Percentiles rank a stretch among this genome's conserved stretches.
phyloP scores from a whole-genome alignment of 2,329 filamentous ascomycete genomes.

The Claviceps fusiformis region DNA sequence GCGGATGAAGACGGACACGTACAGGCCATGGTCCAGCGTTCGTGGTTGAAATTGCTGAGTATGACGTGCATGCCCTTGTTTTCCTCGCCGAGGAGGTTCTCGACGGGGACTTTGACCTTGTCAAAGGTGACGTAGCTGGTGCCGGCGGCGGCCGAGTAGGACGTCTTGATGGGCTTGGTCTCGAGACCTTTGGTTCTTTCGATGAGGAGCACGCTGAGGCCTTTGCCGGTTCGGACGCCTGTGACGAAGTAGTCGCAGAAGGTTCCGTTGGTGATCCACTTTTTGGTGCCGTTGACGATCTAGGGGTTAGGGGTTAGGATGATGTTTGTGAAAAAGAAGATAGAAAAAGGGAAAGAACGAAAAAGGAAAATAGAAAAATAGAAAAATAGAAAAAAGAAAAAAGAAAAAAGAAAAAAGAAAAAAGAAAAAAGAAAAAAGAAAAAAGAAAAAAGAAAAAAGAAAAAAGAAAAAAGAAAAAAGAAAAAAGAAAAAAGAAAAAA shows the following conservation, averaged over 20 bases:
- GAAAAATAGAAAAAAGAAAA: too few species aligned
- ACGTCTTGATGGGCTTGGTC: slow-evolving; percentile 67
- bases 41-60: slow-evolving; percentile 80
- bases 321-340: too few species aligned
- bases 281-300: slow-evolving; percentile 61
- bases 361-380: too few species aligned
- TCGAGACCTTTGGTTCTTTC: slow-evolving; percentile 61
- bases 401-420: too few species aligned
- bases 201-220: slow-evolving; percentile 64
- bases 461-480: too few species aligned
- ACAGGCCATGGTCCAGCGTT: slow-evolving; percentile 65
- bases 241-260: slow-evolving; percentile 76
- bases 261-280: slow-evolving; percentile 75
- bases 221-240: slow-evolving; percentile 66
- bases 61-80: slow-evolving; percentile 79
- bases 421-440: too few species aligned
- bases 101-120: slow-evolving; percentile 71
- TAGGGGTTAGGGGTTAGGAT: slow-evolving; percentile 5
- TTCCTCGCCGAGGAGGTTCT: slow-evolving; percentile 67
- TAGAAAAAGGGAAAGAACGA: not conserved
- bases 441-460: too few species aligned
- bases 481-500: too few species aligned
- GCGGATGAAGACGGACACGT: slow-evolving; percentile 14
- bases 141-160: slow-evolving; percentile 65
- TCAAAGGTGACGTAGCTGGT: slow-evolving; percentile 73